These are phyloP conservation scores for Coelomomyces lativittatus DNA, from an alignment of 371 early-diverging fungal species.

Conservation along the genomic window DNA sequence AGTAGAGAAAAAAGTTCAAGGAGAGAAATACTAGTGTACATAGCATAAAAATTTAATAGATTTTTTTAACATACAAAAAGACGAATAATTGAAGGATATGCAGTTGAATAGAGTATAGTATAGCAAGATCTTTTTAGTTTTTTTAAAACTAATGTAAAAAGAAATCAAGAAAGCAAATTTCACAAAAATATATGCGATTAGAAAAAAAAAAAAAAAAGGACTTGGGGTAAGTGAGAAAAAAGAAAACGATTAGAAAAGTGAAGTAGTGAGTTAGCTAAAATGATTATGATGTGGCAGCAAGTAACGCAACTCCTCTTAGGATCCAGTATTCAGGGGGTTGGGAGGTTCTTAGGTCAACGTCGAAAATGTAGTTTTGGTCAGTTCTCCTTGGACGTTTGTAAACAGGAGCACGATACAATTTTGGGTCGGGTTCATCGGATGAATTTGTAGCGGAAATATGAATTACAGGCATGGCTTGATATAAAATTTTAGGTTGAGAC, in stretches of 20 bases:
- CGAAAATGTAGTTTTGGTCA: slow-evolving; percentile 33
- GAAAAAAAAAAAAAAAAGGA: neutral
- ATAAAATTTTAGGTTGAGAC: slow-evolving; percentile 33
- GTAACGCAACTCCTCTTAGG: slow-evolving; percentile 23
- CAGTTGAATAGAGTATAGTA: no score
- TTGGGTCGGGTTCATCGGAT: slow-evolving; percentile 29
- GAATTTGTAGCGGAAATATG: slow-evolving; percentile 29
- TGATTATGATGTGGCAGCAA: slow-evolving; percentile 6
- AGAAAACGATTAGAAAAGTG: neutral
- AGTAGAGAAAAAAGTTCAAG: no score
- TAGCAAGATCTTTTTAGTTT: no score
- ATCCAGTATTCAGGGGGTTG: slow-evolving; percentile 40
- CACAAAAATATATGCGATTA: neutral
- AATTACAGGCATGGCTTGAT: slow-evolving; percentile 35
- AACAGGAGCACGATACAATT: slow-evolving; percentile 38
- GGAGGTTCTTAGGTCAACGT: slow-evolving; percentile 28
- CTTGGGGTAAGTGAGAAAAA: neutral
- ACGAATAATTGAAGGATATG: no score
- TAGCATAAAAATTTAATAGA: no score
- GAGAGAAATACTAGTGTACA: no score
- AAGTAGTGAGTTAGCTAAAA: neutral
- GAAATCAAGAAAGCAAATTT: neutral
- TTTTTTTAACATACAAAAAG: no score
- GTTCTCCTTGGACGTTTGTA: slow-evolving; percentile 15
- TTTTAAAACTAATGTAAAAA: neutral